phyloP scores from a whole-genome alignment of 495 filamentous ascomycete genomes.

The Aspergillus egyptiacus region DNA sequence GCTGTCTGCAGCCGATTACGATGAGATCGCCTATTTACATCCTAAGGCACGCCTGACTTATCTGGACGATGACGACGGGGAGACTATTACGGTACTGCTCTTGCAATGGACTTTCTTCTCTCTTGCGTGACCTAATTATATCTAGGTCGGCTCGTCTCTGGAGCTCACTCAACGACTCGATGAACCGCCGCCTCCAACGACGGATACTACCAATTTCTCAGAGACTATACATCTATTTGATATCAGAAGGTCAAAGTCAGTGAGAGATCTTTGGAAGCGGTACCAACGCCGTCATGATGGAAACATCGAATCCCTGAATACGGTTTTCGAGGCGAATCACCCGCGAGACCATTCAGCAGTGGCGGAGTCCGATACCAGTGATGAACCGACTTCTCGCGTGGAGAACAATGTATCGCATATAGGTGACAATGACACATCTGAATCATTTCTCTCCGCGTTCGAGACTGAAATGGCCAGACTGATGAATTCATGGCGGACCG shows the following conservation, averaged over 20 bases:
- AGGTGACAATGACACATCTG: slow-evolving; percentile 13
- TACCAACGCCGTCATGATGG: slow-evolving; percentile 11
- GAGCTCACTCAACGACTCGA: slow-evolving; percentile 47
- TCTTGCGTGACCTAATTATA: slow-evolving; percentile 12
- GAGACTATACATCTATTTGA: slow-evolving; percentile 43
- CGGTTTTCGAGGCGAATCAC: slow-evolving; percentile 1
- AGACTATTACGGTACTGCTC: slow-evolving; percentile 46
- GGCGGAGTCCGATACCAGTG: neutral
- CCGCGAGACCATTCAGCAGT: neutral
- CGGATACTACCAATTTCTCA: slow-evolving; percentile 14
- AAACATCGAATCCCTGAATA: neutral
- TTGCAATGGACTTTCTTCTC: neutral
- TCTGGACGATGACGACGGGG: slow-evolving; percentile 50
- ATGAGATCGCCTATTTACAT: slow-evolving; percentile 41
- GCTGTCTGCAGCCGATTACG: slow-evolving; percentile 42
- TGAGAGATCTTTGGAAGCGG: slow-evolving; percentile 38
- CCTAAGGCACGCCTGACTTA: slow-evolving; percentile 49
- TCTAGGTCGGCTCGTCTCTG: slow-evolving; percentile 45
- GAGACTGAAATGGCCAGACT: slow-evolving; percentile 48
- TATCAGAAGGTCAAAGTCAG: slow-evolving; percentile 41
- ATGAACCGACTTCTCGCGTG: slow-evolving; percentile 3
- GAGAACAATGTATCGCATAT: neutral
- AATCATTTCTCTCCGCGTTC: slow-evolving; percentile 45
- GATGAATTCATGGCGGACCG: slow-evolving; percentile 22
- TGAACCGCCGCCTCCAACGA: slow-evolving; percentile 26